Conservation (phyloP, 805 yeast species). For the Wickerhamomyces silvicola region DNA sequence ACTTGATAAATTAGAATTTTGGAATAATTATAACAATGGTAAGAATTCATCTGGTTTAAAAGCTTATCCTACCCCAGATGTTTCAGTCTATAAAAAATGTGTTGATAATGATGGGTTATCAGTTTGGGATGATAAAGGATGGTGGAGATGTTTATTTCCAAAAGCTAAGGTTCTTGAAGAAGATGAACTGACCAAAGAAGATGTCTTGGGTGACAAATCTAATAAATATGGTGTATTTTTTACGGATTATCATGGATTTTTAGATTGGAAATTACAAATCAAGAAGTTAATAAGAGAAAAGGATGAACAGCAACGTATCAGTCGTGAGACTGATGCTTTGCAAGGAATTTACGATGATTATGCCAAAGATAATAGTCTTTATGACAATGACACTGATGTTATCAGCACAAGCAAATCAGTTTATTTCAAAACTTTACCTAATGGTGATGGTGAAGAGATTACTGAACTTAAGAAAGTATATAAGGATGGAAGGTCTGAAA, state of each 20-base stretch:
- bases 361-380: conserved; percentile 15
- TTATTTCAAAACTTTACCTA: conserved; percentile 29
- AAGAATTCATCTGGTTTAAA: conserved; percentile 31
- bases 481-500: conserved; percentile 36
- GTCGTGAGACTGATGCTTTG: conserved; percentile 10
- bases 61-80: conserved; percentile 54
- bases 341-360: conserved; percentile 19
- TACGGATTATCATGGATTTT: conserved; percentile 52
- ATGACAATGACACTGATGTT: conserved; percentile 18
- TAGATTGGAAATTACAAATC: conserved; percentile 64
- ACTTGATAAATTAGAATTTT: conserved; percentile 10
- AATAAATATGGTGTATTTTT: conserved; percentile 57
- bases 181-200: conserved; percentile 44
- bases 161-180: conserved; percentile 30
- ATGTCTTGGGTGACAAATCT: conserved; percentile 37
- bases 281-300: conserved; percentile 35
- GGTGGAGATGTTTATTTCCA: conserved; percentile 90
- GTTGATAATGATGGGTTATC: conserved; percentile 57
- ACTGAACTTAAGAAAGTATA: conserved; percentile 31
- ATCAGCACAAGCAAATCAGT: conserved; percentile 34
- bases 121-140: conserved; percentile 79
- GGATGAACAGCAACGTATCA: conserved; percentile 18
- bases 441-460: conserved; percentile 38
- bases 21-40: conserved; percentile 11
- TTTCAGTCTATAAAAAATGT: conserved; percentile 57